Conservation (phyloP, 2,329 filamentous ascomycete species). For the Incumbomyces delicatus region DNA sequence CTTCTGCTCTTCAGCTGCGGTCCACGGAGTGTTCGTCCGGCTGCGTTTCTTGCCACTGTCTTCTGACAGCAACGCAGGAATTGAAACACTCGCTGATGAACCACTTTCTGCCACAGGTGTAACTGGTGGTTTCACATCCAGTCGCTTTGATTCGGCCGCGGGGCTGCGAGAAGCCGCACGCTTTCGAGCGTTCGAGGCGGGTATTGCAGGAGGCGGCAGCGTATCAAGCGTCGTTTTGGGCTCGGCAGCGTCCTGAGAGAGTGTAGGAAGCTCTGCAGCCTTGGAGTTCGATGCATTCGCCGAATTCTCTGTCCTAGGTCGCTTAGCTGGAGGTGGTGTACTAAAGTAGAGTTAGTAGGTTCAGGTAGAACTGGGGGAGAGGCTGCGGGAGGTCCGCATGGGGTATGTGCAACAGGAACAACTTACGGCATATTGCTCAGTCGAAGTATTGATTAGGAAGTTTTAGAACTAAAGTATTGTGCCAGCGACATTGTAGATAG, state of each 20-base stretch:
- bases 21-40: conserved; percentile 98
- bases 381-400: neutral
- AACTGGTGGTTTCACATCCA: conserved; percentile 10
- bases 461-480: conserved; percentile 2
- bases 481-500: conserved; percentile 7
- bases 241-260: neutral
- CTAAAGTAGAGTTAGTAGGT: neutral
- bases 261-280: neutral
- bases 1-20: conserved; percentile 80
- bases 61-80: conserved; percentile 13
- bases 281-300: neutral
- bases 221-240: conserved; percentile 1
- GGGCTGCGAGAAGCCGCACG: conserved; percentile 31
- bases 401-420: conserved; percentile 1
- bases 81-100: conserved; percentile 8
- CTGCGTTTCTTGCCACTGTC: conserved; percentile 61
- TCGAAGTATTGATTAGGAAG: conserved; percentile 5
- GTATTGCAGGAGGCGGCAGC: conserved; percentile 11
- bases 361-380: neutral
- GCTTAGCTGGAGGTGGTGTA: conserved; percentile 7
- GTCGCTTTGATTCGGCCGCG: conserved; percentile 11
- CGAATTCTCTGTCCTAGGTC: neutral
- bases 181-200: conserved; percentile 32
- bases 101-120: conserved; percentile 6
- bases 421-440: conserved; percentile 7